These are phyloP conservation scores for Lactuca saligna DNA, from an alignment of 129 eudicot species.

Conservation along the genomic window DNA sequence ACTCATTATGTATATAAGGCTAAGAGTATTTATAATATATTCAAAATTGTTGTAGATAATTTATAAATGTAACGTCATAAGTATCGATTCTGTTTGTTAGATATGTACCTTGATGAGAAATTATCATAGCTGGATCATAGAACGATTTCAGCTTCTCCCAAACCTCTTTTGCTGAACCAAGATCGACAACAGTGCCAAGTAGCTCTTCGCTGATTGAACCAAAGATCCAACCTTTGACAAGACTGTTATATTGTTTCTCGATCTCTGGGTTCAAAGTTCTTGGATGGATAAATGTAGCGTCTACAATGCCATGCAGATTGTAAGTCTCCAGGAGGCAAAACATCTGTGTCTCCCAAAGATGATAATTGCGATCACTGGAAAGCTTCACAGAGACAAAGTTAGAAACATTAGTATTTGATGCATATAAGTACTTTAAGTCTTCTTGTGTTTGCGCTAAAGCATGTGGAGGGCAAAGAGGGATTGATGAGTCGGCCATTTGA, in stretches of 20 bases:
- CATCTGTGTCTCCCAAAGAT: conserved; percentile 11
- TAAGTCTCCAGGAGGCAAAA: conserved; percentile 11
- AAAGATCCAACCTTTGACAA: neutral
- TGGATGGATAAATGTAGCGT: neutral
- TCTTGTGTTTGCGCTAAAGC: neutral
- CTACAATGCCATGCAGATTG: neutral
- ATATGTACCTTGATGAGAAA: too few species aligned
- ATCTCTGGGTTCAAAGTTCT: neutral
- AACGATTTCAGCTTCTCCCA: too few species aligned
- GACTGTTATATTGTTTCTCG: neutral
- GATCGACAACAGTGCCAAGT: neutral
- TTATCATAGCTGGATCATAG: too few species aligned
- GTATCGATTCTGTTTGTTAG: too few species aligned
- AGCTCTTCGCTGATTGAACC: neutral
- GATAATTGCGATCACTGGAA: neutral
- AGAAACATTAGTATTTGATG: neutral
- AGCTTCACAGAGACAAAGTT: neutral
- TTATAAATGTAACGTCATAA: too few species aligned
- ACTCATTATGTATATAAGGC: too few species aligned
- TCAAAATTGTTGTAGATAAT: too few species aligned
- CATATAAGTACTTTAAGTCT: neutral
- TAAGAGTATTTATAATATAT: too few species aligned
- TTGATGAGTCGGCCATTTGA: neutral
- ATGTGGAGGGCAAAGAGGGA: neutral
- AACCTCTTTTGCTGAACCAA: too few species aligned